Evolutionary conservation across 345 rosid species (phyloP), one percentile per base, ranked within the genome.

Genomic region (Isatis tinctoria): DNA sequence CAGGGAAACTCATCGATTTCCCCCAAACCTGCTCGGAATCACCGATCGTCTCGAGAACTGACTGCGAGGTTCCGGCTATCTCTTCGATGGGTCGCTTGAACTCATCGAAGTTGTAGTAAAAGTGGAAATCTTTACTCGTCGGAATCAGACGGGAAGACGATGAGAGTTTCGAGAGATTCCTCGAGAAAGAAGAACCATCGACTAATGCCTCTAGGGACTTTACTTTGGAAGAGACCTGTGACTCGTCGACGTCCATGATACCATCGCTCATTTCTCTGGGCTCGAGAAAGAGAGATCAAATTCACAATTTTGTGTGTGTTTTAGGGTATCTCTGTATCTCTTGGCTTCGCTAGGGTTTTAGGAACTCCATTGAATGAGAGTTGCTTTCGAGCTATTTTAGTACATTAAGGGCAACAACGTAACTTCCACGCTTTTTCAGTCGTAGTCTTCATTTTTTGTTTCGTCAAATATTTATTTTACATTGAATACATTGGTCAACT

Each of bases 81-180:
- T 76, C 78, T 10, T 75, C 76, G 10, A 86, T 65, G 28, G 97
- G 96, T 28, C 49, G 72, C 69, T 83, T 87, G 83, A 95, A 90
- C 52, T 85, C 92, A 33, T 78, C 84, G 82, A 95, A 95, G 67
- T 92, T 95, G 85, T 80, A 8, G 82, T 76, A 92, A 80, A 88
- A 95, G 61, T 95, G 97, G 41, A 95, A 95, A 80, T 92, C 99
- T 43, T 78, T 84, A 61, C 83, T 78, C 17, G 88, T 16, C 3
- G 99, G 97, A 58, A 95, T 79, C 39, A 78, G 67, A 52, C 82
- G 82, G 5, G 89, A 86, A 20, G 93, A 82, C 37, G 86, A 78
- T 6, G 87, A 79, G 78, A 95, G 92, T 61, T 70, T 73, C 20
- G 91, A 77, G 35, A 91, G 78, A 11, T 88, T 81, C 8, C 85